These are phyloP conservation scores for Bryoerythrophyllum caledonicum DNA, from an alignment of 225 moss, liverwort and hornwort genomes.

Conservation along the genomic window DNA sequence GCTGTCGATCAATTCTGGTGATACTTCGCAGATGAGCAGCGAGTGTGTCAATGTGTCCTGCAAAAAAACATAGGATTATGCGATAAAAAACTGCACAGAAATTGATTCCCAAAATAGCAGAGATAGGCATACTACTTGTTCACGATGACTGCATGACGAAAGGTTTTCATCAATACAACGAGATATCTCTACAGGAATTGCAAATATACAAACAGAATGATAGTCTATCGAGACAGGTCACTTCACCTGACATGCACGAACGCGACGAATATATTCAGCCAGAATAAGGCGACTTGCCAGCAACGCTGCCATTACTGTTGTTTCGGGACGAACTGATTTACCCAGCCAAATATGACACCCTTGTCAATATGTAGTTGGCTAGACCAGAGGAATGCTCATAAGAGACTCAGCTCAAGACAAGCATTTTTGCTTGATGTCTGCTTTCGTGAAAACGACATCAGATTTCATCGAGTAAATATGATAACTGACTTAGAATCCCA, in stretches of 20 bases:
- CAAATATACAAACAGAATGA: conserved; percentile 4
- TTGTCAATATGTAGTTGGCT: conserved; percentile 19
- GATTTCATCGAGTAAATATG: conserved; percentile 3
- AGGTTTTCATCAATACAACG: background rate
- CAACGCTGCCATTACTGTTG: conserved; percentile 87
- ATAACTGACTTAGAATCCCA: conserved; percentile 1
- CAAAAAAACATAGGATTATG: conserved; percentile 5
- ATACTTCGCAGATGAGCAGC: conserved; percentile 72
- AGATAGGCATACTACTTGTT: background rate
- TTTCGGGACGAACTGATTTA: conserved; percentile 82
- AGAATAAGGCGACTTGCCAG: conserved; percentile 86
- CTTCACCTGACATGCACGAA: conserved; percentile 85
- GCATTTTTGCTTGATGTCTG: background rate
- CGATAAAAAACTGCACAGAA: conserved; percentile 10
- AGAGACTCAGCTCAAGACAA: background rate
- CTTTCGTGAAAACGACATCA: background rate
- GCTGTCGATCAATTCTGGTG: conserved; percentile 63
- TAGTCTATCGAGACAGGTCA: conserved; percentile 10
- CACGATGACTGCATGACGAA: background rate
- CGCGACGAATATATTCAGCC: conserved; percentile 87
- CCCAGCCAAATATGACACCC: conserved; percentile 17
- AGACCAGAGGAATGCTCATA: background rate
- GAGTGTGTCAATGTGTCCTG: conserved; percentile 94
- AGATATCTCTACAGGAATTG: background rate
- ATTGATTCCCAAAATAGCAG: background rate